Percentiles rank a stretch among this genome's conserved stretches.
Conservation (phyloP, 2,329 filamentous ascomycete species). For the Colletotrichum godetiae region DNA sequence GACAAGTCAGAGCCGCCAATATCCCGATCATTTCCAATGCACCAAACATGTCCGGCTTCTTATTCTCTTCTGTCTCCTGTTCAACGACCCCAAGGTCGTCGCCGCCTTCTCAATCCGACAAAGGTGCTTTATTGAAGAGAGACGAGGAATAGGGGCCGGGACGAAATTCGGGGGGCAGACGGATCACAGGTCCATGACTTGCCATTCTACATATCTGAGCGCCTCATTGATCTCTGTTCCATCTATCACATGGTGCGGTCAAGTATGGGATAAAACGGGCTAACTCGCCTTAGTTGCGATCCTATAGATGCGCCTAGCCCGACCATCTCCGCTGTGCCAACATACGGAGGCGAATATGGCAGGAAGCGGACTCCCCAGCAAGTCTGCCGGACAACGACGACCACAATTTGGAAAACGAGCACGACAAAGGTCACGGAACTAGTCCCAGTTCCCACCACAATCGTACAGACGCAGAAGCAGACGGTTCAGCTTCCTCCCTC, state of each 20-base stretch:
- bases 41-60: background rate
- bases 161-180: background rate
- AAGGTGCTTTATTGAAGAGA: background rate
- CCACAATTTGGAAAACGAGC: conserved; percentile 35
- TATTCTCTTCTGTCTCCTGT: background rate
- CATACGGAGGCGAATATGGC: background rate
- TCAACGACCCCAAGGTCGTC: background rate
- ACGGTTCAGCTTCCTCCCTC: background rate
- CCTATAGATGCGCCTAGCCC: conserved; percentile 6
- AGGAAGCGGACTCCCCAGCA: conserved; percentile 20
- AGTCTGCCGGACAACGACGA: conserved; percentile 35
- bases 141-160: background rate
- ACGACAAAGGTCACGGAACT: conserved; percentile 31
- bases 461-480: conserved; percentile 18
- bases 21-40: background rate
- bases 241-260: background rate
- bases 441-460: background rate
- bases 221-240: background rate
- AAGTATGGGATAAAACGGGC: background rate
- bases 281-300: conserved; percentile 17
- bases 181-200: background rate
- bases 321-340: conserved; percentile 8
- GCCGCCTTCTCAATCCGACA: background rate
- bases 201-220: background rate
- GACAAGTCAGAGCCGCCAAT: background rate